phyloP scores from a whole-genome alignment of 2,329 filamentous ascomycete genomes.

The Phoma sp. region DNA sequence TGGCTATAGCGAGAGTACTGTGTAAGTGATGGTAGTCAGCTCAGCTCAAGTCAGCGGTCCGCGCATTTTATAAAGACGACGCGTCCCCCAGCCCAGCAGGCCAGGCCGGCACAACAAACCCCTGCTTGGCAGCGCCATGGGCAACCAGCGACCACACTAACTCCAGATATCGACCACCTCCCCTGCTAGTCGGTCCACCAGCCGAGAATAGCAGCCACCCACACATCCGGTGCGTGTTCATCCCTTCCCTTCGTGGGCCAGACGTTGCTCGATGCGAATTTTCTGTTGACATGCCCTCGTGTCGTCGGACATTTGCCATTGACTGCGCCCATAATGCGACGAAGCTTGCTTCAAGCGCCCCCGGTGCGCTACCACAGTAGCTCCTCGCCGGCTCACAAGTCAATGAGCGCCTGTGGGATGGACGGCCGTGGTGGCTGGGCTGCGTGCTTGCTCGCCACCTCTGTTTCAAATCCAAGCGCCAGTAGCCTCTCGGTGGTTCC shows the following conservation, averaged over 20 bases:
- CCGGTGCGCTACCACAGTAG: background rate
- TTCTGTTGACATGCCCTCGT: conserved; percentile 17
- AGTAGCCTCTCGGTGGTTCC: conserved; percentile 11
- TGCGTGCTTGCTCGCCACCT: conserved; percentile 12
- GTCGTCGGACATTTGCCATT: conserved; percentile 6
- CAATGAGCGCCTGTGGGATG: background rate
- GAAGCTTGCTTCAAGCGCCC: conserved; percentile 2
- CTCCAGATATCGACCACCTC: conserved; percentile 1
- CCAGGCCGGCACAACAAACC: conserved; percentile 10
- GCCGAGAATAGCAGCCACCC: conserved; percentile 17
- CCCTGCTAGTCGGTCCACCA: conserved; percentile 11
- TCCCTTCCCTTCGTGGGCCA: conserved; percentile 16
- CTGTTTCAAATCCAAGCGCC: conserved; percentile 7
- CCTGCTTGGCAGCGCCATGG: conserved; percentile 15
- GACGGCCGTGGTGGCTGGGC: conserved; percentile 6
- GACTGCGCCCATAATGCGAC: conserved; percentile 6
- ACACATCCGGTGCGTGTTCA: conserved; percentile 5
- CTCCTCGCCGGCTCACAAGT: background rate
- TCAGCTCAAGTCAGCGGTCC: background rate
- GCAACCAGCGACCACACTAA: conserved; percentile 7
- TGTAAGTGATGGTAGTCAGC: conserved; percentile 2
- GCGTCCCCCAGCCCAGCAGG: conserved; percentile 10
- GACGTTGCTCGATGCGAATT: conserved; percentile 6
- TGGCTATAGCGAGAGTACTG: background rate
- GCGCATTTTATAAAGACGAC: conserved; percentile 9